A percentile compares a stretch with the other conserved stretches of the same genome.
These are phyloP conservation scores for Beauveria sp. DNA, from an alignment of 2,329 filamentous ascomycete genomes.

Conservation along the genomic window DNA sequence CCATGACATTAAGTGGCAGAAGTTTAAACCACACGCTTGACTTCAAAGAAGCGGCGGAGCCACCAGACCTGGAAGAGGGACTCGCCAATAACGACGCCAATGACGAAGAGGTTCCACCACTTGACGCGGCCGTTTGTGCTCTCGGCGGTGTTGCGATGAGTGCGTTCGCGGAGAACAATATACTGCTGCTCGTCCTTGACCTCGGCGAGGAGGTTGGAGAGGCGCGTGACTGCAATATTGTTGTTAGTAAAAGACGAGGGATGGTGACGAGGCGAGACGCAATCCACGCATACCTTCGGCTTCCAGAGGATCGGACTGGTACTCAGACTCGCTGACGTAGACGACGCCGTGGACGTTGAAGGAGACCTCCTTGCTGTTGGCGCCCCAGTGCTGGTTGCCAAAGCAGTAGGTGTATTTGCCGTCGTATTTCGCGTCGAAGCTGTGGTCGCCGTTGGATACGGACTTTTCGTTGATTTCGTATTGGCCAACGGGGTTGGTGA, in stretches of 20 bases:
- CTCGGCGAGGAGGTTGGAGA: conserved; percentile 79
- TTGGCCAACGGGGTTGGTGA: conserved; percentile 68
- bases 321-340: conserved; percentile 85
- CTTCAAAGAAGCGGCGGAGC: conserved; percentile 96
- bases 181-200: conserved; percentile 98
- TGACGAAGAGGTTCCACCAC: conserved; percentile 99
- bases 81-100: conserved; percentile 80
- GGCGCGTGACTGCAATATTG: conserved; percentile 56
- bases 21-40: conserved; percentile 56
- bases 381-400: conserved; percentile 97
- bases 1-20: background rate
- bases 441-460: conserved; percentile 85
- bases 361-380: conserved; percentile 92
- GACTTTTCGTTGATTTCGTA: conserved; percentile 75
- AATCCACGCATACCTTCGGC: conserved; percentile 57
- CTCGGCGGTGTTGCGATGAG: conserved; percentile 96
- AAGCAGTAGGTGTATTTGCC: conserved; percentile 97
- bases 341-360: conserved; percentile 99
- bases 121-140: conserved; percentile 96
- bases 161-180: conserved; percentile 90
- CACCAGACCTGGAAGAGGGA: conserved; percentile 99
- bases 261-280: background rate
- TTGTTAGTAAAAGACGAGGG: background rate
- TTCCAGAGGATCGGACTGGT: conserved; percentile 80
- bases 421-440: conserved; percentile 76